Evolutionary conservation across 768 basidiomycete genomes (phyloP), one percentile per base, ranked within the genome.

Genomic region (Pleurotus tuber-regium): DNA sequence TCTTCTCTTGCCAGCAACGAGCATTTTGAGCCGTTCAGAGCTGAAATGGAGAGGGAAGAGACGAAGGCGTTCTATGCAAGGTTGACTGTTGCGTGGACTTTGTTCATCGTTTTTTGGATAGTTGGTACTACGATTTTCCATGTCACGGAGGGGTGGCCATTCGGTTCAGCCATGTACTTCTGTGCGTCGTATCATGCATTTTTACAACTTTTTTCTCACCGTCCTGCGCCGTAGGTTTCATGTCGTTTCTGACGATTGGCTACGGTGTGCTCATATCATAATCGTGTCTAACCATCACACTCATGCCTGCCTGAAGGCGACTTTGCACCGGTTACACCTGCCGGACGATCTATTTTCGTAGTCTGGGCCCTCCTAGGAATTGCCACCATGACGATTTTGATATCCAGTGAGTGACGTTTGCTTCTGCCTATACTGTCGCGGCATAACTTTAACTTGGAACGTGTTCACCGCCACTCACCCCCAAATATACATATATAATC

Each of bases 41-140:
- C 50, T 25, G 59, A 44, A 10, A 59, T 74, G 53, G 63, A 63
- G 49, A 59, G 56, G n/a, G 75, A 75, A 26, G 83, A 86, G 59
- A 72, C 68, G 50, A 76, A 72, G 54, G 83, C 85, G 29, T 80
- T 84, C 55, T 70, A 70, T 33, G 66, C 73, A 5, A 82, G 89
- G 59, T 73, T 87, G 39, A 49, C 59, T 1, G 66, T 88, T 16
- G 82, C 84, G 0, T 80, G 80, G 70, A 43, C 63, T 0, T 57
- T 87, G 25, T 92, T 92, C 67, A 60, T 89, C 18, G 57, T 77
- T n/a, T 93, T 93, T 70, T 93, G 91, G 91, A 70, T 81, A 59
- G 84, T 78, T n/a, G 89, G 89, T 2, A 78, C 85, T 3, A 75
- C 71, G 1, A 81, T 90, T 35, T 92, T 92, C 57, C 75, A 68